Evolutionary conservation across 2,329 filamentous ascomycete genomes (phyloP).

Genomic region (Fusarium sp.): DNA sequence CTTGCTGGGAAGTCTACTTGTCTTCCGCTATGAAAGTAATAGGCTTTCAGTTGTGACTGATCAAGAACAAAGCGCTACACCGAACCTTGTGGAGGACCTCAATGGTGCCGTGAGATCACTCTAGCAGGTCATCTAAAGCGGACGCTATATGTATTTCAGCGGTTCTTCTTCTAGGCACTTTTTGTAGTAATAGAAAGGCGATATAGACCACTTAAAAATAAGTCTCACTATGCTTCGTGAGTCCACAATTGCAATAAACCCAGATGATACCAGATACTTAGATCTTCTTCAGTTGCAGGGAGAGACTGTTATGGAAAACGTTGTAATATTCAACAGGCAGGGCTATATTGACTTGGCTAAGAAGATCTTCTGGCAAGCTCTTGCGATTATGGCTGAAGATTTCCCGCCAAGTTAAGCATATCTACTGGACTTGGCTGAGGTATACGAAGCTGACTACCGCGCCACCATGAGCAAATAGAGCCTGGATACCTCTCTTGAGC

Average conservation of each 20-base stretch:
- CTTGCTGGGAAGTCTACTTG: neutral
- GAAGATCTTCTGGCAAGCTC: neutral
- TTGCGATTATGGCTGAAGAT: neutral
- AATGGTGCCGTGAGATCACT: neutral
- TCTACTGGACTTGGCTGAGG: neutral
- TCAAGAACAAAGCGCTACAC: neutral
- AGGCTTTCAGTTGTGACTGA: neutral
- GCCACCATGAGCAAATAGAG: neutral
- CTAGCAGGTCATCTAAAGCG: neutral
- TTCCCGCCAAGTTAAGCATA: neutral
- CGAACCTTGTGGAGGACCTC: neutral
- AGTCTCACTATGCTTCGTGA: neutral
- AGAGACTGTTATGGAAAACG: neutral
- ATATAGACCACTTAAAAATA: neutral
- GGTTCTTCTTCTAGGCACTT: neutral
- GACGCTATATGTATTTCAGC: neutral
- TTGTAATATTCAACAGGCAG: neutral
- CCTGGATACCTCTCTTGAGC: neutral
- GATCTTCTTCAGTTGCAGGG: neutral
- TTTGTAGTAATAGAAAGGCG: neutral
- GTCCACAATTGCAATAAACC: neutral
- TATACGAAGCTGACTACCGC: neutral
- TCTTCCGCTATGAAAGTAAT: neutral
- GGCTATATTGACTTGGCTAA: neutral
- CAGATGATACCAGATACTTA: neutral